Conservation (phyloP, 345 rosid genomes). For the Crucihimalaya himalaica region DNA sequence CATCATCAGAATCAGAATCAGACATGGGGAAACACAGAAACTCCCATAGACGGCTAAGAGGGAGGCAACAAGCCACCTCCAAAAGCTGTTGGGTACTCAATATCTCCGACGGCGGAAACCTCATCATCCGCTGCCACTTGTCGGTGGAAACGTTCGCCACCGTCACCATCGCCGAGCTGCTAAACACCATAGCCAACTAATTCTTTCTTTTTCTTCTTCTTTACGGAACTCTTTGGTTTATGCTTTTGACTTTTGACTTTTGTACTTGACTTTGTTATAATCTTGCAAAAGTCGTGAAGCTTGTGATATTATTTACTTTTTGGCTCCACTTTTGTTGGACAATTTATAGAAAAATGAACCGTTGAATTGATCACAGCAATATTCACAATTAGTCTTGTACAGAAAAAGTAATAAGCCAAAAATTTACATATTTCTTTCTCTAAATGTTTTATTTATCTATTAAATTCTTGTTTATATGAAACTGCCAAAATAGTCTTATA, state of each 20-base stretch:
- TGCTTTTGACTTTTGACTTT: slow-evolving; percentile 12
- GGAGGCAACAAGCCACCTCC: slow-evolving; percentile 66
- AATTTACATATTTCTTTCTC: neutral
- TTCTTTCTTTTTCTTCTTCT: neutral
- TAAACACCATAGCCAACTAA: slow-evolving; percentile 55
- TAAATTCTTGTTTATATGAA: neutral
- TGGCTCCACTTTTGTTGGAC: too few species aligned
- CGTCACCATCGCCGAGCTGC: slow-evolving; percentile 42
- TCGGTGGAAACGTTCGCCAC: slow-evolving; percentile 54
- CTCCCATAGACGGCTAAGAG: slow-evolving; percentile 60
- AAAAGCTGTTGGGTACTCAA: slow-evolving; percentile 53
- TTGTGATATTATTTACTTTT: neutral
- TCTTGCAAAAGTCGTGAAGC: neutral
- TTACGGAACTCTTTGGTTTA: neutral
- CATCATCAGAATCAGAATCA: slow-evolving; percentile 40
- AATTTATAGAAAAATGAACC: too few species aligned
- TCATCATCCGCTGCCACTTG: slow-evolving; percentile 48
- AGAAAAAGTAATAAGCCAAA: neutral
- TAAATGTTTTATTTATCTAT: neutral
- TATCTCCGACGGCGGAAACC: slow-evolving; percentile 50
- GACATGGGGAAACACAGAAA: slow-evolving; percentile 59
- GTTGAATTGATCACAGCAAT: too few species aligned
- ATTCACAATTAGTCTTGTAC: neutral
- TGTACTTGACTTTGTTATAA: neutral
- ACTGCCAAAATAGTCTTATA: neutral